Evolutionary conservation across 2,329 filamentous ascomycete genomes (phyloP), one percentile per base, ranked within the genome.

Genomic region (Nothopassalora personata): DNA sequence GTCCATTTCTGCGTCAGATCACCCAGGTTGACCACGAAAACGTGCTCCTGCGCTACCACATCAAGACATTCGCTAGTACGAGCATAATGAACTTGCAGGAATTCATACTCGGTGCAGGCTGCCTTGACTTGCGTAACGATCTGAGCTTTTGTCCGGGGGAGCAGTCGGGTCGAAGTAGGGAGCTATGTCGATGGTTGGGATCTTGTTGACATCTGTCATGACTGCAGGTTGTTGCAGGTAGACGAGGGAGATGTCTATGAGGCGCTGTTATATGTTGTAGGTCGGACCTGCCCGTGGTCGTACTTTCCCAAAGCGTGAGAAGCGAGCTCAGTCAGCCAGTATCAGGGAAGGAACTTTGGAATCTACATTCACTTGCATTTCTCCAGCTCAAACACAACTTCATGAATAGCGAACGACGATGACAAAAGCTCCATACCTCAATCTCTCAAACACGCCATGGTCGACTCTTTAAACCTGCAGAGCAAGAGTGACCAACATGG

Each of bases 1-100:
- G 77, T 78, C 75, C 76, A 78, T 47, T 75, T 67, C 68, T 79
- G 74, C 60, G 80, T 73, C 74, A 80, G 76, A 61, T 81, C 78
- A 0, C 78, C 78, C 49, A 81, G 76, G 61, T 81, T 80, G 5
- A 81, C 76, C 2, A 80, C 77, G 56, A 78, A 79, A 0, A 75
- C 71, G 15, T 76, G 77, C 1, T 72, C 71, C 0, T 77, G 63
- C 0, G 79, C 78, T 54, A 79, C 73, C 0, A 77, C 77, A 53
- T 72, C 65, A n/a, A n/a, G n/a, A n/a, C n/a, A n/a, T n/a, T n/a
- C n/a, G n/a, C n/a, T n/a, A n/a, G n/a, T n/a, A n/a, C n/a, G n/a
- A n/a, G n/a, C n/a, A 10, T 72, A 68, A 39, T 59, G 59, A 19
- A 79, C 76, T 60, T 80, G 76, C 1, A 80, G 66, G 67, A 77